A percentile compares a stretch with the other conserved stretches of the same genome.
These are phyloP conservation scores for Diatrype stigma DNA, from an alignment of 2,329 filamentous ascomycete species.

Conservation along the genomic window DNA sequence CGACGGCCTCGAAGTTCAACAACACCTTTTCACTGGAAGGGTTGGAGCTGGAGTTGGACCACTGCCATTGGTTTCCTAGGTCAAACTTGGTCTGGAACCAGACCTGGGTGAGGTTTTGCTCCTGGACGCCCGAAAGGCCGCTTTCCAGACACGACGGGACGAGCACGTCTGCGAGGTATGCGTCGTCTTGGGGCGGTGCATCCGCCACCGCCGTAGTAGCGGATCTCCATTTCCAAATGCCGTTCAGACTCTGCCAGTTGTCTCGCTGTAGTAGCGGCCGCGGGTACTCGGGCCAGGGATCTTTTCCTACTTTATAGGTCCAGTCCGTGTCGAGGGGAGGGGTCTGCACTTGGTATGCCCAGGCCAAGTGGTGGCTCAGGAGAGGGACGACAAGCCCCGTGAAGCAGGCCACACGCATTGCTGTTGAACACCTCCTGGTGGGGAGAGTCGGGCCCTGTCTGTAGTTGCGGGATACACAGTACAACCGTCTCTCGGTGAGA, in stretches of 20 bases:
- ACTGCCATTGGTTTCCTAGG: slow-evolving; percentile 39
- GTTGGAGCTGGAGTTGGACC: too few relatives aligned
- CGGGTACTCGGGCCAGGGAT: slow-evolving; percentile 56
- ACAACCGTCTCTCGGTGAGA: not conserved
- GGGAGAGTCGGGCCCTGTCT: not conserved
- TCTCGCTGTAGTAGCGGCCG: slow-evolving; percentile 52
- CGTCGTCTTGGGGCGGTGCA: slow-evolving; percentile 16
- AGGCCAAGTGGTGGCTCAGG: not conserved
- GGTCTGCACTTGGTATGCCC: slow-evolving; percentile 30
- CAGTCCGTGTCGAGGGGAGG: slow-evolving; percentile 47
- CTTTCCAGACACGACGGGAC: slow-evolving; percentile 42
- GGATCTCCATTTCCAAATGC: slow-evolving; percentile 51
- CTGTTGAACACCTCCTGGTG: not conserved
- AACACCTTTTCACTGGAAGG: slow-evolving; percentile 37
- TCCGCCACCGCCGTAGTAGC: slow-evolving; percentile 19
- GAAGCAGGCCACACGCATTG: not conserved
- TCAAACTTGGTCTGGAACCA: slow-evolving; percentile 50
- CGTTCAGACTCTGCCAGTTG: slow-evolving; percentile 53
- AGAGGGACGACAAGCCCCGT: not conserved
- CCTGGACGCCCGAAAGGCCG: slow-evolving; percentile 45
- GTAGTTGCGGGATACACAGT: not conserved
- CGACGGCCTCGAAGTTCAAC: slow-evolving; percentile 56
- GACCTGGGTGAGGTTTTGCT: slow-evolving; percentile 36
- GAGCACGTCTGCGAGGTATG: slow-evolving; percentile 35
- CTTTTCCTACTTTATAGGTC: slow-evolving; percentile 47